Conservation (phyloP, 495 filamentous ascomycete species). For the Staphylotrichum longicolle region DNA sequence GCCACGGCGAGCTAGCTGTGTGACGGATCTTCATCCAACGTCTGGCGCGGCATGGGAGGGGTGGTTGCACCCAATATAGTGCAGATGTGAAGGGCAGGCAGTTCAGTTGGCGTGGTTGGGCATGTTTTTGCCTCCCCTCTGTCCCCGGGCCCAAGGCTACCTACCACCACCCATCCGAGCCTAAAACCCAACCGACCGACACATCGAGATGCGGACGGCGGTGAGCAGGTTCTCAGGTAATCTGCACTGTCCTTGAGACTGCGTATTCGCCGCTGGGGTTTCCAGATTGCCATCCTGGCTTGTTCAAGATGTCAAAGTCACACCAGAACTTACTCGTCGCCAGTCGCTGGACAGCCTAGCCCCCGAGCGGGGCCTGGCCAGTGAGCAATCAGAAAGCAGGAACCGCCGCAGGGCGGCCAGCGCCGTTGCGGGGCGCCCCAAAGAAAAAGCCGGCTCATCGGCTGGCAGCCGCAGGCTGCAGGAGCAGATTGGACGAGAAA, state of each 20-base stretch:
- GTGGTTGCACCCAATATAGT: neutral
- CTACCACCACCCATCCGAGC: too few relatives aligned
- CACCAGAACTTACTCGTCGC: conserved; percentile 1
- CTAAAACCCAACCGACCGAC: too few relatives aligned
- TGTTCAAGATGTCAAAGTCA: conserved; percentile 4
- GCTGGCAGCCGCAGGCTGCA: conserved; percentile 2
- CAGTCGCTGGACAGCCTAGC: neutral
- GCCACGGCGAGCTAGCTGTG: neutral
- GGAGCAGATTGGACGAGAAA: conserved; percentile 1
- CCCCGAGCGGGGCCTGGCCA: conserved; percentile 1
- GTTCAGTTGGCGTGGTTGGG: neutral
- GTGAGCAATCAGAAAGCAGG: conserved; percentile 4
- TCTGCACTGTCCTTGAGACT: too few relatives aligned
- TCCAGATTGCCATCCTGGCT: neutral
- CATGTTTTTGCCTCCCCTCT: neutral
- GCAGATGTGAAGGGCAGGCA: too few relatives aligned
- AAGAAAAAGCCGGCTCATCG: conserved; percentile 8
- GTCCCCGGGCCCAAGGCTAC: too few relatives aligned
- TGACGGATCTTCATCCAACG: neutral
- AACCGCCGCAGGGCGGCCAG: too few relatives aligned
- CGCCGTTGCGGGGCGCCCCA: too few relatives aligned
- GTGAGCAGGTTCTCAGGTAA: too few relatives aligned
- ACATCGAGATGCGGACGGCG: too few relatives aligned
- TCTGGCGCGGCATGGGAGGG: neutral
- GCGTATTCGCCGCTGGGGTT: too few relatives aligned